Conservation (phyloP, 208 protist genomes). For the Acanthamoeba culbertsoni region DNA sequence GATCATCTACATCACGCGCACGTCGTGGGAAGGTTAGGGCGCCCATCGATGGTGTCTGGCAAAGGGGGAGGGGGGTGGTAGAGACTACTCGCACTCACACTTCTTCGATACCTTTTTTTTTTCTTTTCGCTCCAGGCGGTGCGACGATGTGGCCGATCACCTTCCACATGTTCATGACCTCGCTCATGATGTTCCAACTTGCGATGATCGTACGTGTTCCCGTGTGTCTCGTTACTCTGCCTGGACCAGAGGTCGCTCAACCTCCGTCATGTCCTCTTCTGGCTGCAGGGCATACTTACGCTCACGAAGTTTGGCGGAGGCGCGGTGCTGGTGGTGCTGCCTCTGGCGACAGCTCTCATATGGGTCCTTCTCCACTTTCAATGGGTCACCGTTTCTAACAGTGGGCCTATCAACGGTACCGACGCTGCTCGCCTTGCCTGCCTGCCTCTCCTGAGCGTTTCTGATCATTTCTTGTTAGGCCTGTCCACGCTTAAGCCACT, state of each 20-base stretch:
- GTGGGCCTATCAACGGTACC: background rate
- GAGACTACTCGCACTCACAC: background rate
- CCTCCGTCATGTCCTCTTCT: too few relatives aligned
- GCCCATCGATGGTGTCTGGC: too few relatives aligned
- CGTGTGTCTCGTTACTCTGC: too few relatives aligned
- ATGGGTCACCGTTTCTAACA: conserved; percentile 8
- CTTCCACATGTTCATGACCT: conserved; percentile 31
- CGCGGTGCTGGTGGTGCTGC: background rate
- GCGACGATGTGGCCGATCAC: background rate
- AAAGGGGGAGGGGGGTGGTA: too few relatives aligned
- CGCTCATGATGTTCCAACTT: background rate
- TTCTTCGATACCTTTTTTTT: background rate
- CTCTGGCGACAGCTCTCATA: background rate
- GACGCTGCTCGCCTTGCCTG: background rate
- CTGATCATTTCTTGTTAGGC: background rate
- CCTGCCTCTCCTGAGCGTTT: background rate
- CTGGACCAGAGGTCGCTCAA: too few relatives aligned
- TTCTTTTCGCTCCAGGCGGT: background rate
- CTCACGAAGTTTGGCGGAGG: conserved; percentile 6
- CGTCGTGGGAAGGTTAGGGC: background rate
- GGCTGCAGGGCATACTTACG: background rate
- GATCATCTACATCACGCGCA: conserved; percentile 33
- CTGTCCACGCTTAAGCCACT: background rate
- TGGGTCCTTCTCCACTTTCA: conserved; percentile 23
- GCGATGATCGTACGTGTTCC: background rate